Base-by-base conservation (phyloP, 192 early-diverging fungal genomes). In the Coemansia sp. region DNA sequence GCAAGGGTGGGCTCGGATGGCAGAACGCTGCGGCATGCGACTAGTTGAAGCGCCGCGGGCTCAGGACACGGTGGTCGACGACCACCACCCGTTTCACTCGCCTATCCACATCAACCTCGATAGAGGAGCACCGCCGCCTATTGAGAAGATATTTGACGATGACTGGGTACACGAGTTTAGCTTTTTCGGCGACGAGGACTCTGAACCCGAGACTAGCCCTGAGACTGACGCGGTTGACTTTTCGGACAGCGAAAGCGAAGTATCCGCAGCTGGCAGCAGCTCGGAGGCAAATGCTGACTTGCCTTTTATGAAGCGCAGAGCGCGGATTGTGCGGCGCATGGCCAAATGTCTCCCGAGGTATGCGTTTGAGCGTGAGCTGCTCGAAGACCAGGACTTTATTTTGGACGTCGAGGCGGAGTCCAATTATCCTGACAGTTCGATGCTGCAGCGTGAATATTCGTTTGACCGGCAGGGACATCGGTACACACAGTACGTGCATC, bases 361-460 rank as follows among this genome's bases (percentile, higher is more conserved):
- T 23, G 90, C 89, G 66, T 97, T 91, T 72, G 90, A 94, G 66
- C 89, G 88, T 28, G 95, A 93, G 71, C 77, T 96, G 21, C 81
- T 96, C n/a, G 86, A 89, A 50, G 78, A 82, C 9, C 88, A 92
- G 70, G 90, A 89, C 19, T 99, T 96, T 84, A 86, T 99, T 21
- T 85, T 97, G 16, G 97, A 99, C 74, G 87, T 94, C n/a, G 97
- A 99, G 72, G 90, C 94, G 1, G 96, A 98, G 69, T 49, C 68
- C 30, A 63, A 73, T 30, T 96, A 94, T 65, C 91, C 92, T 1
- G 62, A 85, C 8, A 87, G 74, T 69, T 86, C 89, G 1, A 90
- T 90, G 75, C 68, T 85, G 19, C 80, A 88, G 26, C 86, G 89
- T 2, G 84, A 84, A 3, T 93, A 90, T 76, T 69, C 80, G 30